These are phyloP conservation scores for Penicillium sp. DNA, from an alignment of 2,329 filamentous ascomycete species.

Conservation along the genomic window DNA sequence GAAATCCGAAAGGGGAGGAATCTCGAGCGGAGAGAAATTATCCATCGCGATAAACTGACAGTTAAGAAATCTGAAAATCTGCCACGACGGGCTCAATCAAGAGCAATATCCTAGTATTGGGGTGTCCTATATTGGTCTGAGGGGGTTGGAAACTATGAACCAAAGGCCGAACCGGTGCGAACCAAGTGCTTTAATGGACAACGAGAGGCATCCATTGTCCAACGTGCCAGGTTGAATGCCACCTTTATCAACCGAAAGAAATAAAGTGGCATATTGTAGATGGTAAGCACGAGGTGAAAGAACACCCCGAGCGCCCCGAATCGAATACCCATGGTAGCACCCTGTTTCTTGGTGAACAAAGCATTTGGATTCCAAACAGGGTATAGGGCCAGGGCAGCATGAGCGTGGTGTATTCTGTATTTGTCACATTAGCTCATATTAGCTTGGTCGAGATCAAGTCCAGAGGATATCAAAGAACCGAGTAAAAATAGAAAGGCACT, in stretches of 20 bases:
- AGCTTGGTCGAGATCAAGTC: background rate
- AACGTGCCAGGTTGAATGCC: background rate
- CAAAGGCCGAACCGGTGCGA: background rate
- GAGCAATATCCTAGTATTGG: background rate
- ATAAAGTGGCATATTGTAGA: slow-evolving; percentile 1
- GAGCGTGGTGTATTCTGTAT: background rate
- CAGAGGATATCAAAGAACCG: background rate
- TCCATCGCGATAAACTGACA: background rate
- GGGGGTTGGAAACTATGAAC: background rate
- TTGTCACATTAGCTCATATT: background rate
- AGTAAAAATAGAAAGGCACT: background rate
- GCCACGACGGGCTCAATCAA: background rate
- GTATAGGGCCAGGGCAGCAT: background rate
- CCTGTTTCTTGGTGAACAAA: background rate
- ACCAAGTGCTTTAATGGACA: slow-evolving; percentile 6
- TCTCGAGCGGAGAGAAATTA: background rate
- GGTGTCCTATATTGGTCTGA: background rate
- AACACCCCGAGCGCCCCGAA: background rate
- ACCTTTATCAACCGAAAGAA: background rate
- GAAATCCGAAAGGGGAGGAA: background rate
- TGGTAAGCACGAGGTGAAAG: slow-evolving; percentile 4
- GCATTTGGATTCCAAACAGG: background rate
- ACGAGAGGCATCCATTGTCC: background rate
- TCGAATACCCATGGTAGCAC: background rate
- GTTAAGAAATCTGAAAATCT: background rate